Percentiles rank a stretch among this genome's conserved stretches.
Conservation (phyloP, 1,139 yeast genomes). For the Scheffersomyces insectosa region DNA sequence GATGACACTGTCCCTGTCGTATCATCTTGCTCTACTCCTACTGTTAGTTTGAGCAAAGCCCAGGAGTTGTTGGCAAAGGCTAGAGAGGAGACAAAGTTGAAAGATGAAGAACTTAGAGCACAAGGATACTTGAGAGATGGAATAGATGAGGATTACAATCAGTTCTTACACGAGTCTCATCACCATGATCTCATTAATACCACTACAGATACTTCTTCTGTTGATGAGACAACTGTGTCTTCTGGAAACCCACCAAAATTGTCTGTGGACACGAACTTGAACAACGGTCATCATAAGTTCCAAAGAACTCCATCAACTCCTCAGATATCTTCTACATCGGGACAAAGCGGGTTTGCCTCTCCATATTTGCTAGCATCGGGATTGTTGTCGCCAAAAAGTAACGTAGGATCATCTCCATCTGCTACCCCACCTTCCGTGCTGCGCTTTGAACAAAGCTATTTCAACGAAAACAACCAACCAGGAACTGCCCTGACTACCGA, state of each 20-base stretch:
- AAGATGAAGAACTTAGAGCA: slow-evolving; percentile 55
- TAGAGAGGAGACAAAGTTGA: slow-evolving; percentile 64
- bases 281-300: slow-evolving; percentile 5
- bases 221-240: slow-evolving; percentile 32
- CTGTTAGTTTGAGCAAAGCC: slow-evolving; percentile 83
- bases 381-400: slow-evolving; percentile 46
- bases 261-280: slow-evolving; percentile 32
- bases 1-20: slow-evolving; percentile 92
- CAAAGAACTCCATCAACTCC: slow-evolving; percentile 34
- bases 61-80: slow-evolving; percentile 85
- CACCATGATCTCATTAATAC: slow-evolving; percentile 13
- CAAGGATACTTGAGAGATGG: slow-evolving; percentile 38
- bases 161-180: slow-evolving; percentile 21
- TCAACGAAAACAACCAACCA: slow-evolving; percentile 9
- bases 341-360: slow-evolving; percentile 52
- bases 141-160: slow-evolving; percentile 18
- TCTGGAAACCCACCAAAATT: slow-evolving; percentile 31
- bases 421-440: slow-evolving; percentile 20
- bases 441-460: slow-evolving; percentile 12
- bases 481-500: slow-evolving; percentile 6
- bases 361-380: slow-evolving; percentile 65
- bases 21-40: slow-evolving; percentile 94
- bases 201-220: slow-evolving; percentile 31
- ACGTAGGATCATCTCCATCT: slow-evolving; percentile 20
- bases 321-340: slow-evolving; percentile 20